phyloP scores from a whole-genome alignment of 257 asterid genomes.

The Gardenia jasminoides region DNA sequence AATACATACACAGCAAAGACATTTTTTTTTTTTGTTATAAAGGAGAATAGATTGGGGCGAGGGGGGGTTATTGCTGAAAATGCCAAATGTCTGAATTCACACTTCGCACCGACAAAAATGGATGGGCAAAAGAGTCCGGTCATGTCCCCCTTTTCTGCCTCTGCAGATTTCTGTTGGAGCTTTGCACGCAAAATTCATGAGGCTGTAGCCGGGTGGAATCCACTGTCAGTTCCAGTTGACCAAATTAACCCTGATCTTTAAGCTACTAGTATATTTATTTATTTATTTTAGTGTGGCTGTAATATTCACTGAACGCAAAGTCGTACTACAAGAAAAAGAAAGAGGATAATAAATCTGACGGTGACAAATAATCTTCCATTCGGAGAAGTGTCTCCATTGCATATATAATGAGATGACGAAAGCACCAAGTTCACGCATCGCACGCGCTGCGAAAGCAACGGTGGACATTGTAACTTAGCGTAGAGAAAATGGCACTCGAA shows the following conservation, averaged over 20 bases:
- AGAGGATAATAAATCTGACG: background rate
- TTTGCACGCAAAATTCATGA: background rate
- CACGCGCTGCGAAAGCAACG: conserved; percentile 40
- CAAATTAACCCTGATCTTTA: background rate
- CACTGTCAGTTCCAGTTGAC: background rate
- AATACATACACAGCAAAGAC: too few relatives aligned
- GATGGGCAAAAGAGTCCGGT: conserved; percentile 6
- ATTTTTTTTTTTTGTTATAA: too few relatives aligned
- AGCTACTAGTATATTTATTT: too few relatives aligned
- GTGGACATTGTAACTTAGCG: conserved; percentile 28
- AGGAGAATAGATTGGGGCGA: too few relatives aligned
- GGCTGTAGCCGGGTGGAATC: background rate
- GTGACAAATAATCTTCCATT: conserved; percentile 25
- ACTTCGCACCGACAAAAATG: conserved; percentile 27
- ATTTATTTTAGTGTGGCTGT: background rate
- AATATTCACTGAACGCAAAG: background rate
- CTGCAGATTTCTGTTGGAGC: background rate
- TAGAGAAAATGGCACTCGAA: conserved; percentile 33
- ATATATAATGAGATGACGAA: conserved; percentile 4
- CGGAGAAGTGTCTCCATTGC: conserved; percentile 22
- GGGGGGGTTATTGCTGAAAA: too few relatives aligned
- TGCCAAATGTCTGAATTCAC: background rate
- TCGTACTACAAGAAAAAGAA: background rate
- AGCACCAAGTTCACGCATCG: conserved; percentile 22
- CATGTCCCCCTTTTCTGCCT: background rate